Evolutionary conservation across 345 rosid genomes (phyloP), one percentile per base, ranked within the genome.

Genomic region (Brassica cretica): DNA sequence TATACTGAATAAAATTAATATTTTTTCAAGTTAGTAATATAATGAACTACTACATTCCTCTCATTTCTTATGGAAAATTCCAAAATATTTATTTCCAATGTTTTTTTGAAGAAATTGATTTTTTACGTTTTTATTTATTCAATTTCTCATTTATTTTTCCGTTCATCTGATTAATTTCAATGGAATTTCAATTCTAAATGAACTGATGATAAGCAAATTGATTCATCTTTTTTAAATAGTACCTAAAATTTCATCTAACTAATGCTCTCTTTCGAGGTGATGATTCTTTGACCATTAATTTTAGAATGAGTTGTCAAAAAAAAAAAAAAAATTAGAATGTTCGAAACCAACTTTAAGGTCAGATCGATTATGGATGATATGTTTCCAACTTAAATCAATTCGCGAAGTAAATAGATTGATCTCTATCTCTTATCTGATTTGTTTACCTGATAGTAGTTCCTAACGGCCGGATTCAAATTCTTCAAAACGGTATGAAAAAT

Each of bases 381-480:
- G 53, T 44, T 44, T 44, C 15, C 53, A 12, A 44, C 6, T 12
- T 12, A 44, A 41, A 44, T 12, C 15, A 44, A 11, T 44, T 12
- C 0, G 18, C 7, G 2, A 49, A 21, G 24, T 49, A 49, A 14
- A 49, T 49, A 49, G 7, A 49, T 1, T 4, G 2, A 2, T 49
- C 7, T 49, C 7, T n/a, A n/a, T 49, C 55, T 49, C 55, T n/a
- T 14, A 49, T 49, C 55, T 49, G 55, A 14, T 14, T 49, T 12
- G 6, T 49, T 49, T 49, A 49, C 98, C 98, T 90, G 90, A 72
- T 91, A 93, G 77, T 86, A 88, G 66, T 89, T 88, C 76, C 89
- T 87, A 55, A 84, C 77, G 4, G 97, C 97, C 12, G 74, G 72
- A 74, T 91, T 88, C 79, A 94, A 73, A 82, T 82, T 82, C 79